Base-by-base conservation (phyloP, 2,329 filamentous ascomycete species). In the Arthrinium phaeospermum region DNA sequence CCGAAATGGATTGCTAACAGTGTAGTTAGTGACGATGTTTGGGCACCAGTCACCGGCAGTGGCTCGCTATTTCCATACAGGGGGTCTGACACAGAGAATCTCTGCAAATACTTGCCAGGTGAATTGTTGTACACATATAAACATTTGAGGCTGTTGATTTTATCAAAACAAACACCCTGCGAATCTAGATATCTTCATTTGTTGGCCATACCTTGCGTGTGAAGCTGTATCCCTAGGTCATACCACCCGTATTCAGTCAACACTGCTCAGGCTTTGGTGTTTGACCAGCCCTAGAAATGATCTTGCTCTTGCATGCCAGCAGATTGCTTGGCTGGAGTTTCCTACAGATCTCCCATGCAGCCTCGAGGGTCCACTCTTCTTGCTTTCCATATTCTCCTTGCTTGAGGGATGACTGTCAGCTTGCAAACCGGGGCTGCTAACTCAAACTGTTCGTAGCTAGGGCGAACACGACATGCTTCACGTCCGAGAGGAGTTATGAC, bases 321-420 rank as follows among this genome's bases (percentile, higher is more conserved):
- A 24, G 49, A 1, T 51, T 12, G 3, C n/a, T n/a, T n/a, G 1
- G 12, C 10, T 13, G 7, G 12, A 5, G 0, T 51, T 4, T 0
- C n/a, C 10, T 27, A n/a, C 24, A 14, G 12, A 51, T 2, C 49
- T 51, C 5, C n/a, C n/a, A 24, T 51, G n/a, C 8, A 6, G 3
- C 10, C 10, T n/a, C 12, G n/a, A 49, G 10, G 46, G 46, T n/a
- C n/a, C 8, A 10, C 19, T n/a, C 22, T n/a, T 7, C 46, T 4
- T 49, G 22, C 6, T n/a, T 22, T 49, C 46, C 46, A 22, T 49
- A 10, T 49, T n/a, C 7, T n/a, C 46, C 46, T n/a, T 49, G 10
- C 22, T 1, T n/a, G 46, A n/a, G 46, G 0, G 22, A 22, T 4
- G 22, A 4, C n/a, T 51, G 24, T n/a, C 7, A 4, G n/a, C 47